phyloP scores from a whole-genome alignment of 2,329 filamentous ascomycete genomes.

The Lecanosticta acicola region DNA sequence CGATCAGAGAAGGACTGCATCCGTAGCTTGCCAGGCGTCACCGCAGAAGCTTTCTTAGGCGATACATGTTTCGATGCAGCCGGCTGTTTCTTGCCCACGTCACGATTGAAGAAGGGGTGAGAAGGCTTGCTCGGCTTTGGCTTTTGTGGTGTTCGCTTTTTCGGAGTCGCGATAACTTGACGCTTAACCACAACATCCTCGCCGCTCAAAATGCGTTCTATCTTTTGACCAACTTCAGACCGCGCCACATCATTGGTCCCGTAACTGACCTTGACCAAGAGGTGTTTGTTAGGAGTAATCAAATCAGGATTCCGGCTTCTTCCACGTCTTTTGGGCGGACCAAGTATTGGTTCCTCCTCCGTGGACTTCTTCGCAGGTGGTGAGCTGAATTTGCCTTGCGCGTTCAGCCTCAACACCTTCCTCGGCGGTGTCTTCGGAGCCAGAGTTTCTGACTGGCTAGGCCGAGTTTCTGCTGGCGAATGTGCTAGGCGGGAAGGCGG shows the following conservation, averaged over 20 bases:
- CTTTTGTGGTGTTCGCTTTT: slow-evolving; percentile 24
- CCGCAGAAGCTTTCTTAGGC: slow-evolving; percentile 35
- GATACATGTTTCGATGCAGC: slow-evolving; percentile 26
- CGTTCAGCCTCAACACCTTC: slow-evolving; percentile 38
- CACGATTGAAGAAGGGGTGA: slow-evolving; percentile 66
- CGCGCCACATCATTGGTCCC: slow-evolving; percentile 45
- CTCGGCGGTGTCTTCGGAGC: slow-evolving; percentile 27
- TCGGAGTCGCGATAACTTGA: slow-evolving; percentile 6
- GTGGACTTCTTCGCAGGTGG: slow-evolving; percentile 34
- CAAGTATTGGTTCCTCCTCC: slow-evolving; percentile 12
- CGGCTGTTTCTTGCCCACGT: slow-evolving; percentile 34
- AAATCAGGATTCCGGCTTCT: slow-evolving; percentile 27
- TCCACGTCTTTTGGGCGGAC: slow-evolving; percentile 25
- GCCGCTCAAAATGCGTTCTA: slow-evolving; percentile 56
- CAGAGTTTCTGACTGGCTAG: neutral
- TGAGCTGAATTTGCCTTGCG: slow-evolving; percentile 43
- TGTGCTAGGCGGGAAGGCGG: slow-evolving; percentile 12
- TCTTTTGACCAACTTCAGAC: slow-evolving; percentile 51
- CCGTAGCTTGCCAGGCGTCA: slow-evolving; percentile 44
- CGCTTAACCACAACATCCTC: slow-evolving; percentile 15
- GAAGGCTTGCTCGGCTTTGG: slow-evolving; percentile 35
- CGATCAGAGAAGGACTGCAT: slow-evolving; percentile 26
- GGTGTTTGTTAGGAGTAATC: slow-evolving; percentile 9
- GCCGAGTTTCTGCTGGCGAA: neutral
- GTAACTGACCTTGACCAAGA: slow-evolving; percentile 45